These are phyloP conservation scores for Nemophila menziesii DNA, from an alignment of 257 asterid genomes.

Conservation along the genomic window DNA sequence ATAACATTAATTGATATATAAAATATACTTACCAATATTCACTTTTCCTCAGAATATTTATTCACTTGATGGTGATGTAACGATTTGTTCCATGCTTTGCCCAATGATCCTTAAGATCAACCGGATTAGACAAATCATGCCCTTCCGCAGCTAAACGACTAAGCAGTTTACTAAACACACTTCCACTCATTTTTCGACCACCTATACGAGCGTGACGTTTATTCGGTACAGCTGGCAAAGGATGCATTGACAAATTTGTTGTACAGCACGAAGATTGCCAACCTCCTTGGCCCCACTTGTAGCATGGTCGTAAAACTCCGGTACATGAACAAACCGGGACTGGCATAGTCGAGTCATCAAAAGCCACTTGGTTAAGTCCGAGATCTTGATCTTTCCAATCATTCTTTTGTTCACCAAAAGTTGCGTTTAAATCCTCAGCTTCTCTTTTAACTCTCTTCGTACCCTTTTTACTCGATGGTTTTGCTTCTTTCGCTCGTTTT, in stretches of 20 bases:
- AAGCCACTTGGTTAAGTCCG: constrained; percentile 83
- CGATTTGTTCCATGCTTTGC: constrained; percentile 98
- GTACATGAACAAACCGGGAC: constrained; percentile 95
- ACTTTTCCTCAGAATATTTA: no score
- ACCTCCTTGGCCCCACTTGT: constrained; percentile 99
- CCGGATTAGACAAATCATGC: constrained; percentile 68
- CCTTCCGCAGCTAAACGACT: constrained; percentile 87
- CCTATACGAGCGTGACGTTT: constrained; percentile 93
- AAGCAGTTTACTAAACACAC: constrained; percentile 82
- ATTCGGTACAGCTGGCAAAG: constrained; percentile 86
- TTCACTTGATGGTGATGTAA: constrained; percentile 85
- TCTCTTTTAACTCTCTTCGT: constrained; percentile 49
- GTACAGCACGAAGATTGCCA: constrained; percentile 99
- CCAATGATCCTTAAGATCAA: constrained; percentile 88
- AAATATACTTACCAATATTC: background rate
- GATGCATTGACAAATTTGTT: constrained; percentile 72
- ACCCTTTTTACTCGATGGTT: constrained; percentile 33
- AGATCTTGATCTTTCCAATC: constrained; percentile 92
- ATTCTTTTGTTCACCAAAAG: constrained; percentile 34
- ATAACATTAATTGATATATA: constrained; percentile 1
- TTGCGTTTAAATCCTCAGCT: constrained; percentile 43
- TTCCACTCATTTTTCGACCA: constrained; percentile 95
- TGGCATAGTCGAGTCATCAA: constrained; percentile 88
- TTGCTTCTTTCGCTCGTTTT: constrained; percentile 61
- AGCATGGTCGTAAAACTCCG: constrained; percentile 73